phyloP scores from a whole-genome alignment of 78 protist species.

The Dictyostelium citrinum region DNA sequence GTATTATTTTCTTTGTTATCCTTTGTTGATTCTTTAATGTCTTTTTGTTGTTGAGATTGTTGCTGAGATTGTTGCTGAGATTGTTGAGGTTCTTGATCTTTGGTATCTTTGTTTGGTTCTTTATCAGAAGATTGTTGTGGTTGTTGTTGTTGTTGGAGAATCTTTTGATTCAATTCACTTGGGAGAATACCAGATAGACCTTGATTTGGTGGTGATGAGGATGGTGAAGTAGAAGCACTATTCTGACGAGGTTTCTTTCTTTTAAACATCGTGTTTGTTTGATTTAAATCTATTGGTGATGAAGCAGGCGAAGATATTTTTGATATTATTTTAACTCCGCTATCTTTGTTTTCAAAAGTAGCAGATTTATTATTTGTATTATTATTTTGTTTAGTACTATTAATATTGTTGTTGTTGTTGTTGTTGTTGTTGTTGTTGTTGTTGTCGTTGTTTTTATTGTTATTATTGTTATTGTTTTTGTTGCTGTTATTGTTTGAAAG shows the following conservation, averaged over 20 bases:
- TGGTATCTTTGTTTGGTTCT: neutral
- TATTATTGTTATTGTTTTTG: neutral
- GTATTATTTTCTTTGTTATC: neutral
- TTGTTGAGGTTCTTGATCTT: neutral
- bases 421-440: neutral
- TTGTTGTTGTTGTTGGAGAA: conserved; percentile 5
- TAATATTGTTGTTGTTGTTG: neutral
- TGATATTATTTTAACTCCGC: neutral
- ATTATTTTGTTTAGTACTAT: neutral
- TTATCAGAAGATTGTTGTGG: neutral
- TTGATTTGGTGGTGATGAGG: conserved; percentile 26
- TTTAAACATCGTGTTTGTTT: conserved; percentile 8
- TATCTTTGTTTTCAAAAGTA: neutral
- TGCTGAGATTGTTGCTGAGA: neutral
- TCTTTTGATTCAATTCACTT: neutral
- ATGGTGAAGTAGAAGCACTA: conserved; percentile 21
- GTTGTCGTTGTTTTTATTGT: neutral
- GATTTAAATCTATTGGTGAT: neutral
- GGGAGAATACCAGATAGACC: neutral
- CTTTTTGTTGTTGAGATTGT: neutral
- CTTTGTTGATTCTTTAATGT: neutral
- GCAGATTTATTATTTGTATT: neutral
- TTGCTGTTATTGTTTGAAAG: neutral
- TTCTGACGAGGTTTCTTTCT: conserved; percentile 33
- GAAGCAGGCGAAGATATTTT: neutral